phyloP scores from a whole-genome alignment of 2,329 filamentous ascomycete genomes.

The Scedosporium boydii region DNA sequence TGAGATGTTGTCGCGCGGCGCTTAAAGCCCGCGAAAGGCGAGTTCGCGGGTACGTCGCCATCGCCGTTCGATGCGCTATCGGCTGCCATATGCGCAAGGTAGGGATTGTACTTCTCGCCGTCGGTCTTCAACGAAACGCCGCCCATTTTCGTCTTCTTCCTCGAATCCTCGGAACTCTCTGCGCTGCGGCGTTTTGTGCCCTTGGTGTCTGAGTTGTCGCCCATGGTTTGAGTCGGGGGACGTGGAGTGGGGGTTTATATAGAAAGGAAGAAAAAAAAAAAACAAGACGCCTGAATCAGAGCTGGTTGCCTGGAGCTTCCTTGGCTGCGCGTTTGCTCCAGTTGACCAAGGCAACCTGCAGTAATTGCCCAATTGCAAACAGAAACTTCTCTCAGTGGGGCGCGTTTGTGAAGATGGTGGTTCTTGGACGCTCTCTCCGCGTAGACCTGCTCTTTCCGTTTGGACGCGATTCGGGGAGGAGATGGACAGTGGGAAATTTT shows the following conservation, averaged over 20 bases:
- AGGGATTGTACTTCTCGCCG: conserved; percentile 57
- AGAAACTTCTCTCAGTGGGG: background rate
- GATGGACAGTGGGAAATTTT: background rate
- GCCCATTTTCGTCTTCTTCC: conserved; percentile 32
- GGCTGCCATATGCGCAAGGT: conserved; percentile 82
- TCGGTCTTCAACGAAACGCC: conserved; percentile 16
- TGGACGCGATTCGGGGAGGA: background rate
- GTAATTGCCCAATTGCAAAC: background rate
- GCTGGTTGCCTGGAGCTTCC: too few species aligned
- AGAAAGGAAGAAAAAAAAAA: too few species aligned
- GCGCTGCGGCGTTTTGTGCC: conserved; percentile 34
- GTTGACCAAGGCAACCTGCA: background rate
- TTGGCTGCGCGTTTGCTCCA: background rate
- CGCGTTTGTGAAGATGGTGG: background rate
- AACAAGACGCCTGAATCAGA: too few species aligned
- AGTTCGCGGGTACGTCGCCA: conserved; percentile 24
- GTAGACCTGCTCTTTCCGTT: background rate
- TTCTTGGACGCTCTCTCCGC: background rate
- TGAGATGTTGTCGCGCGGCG: conserved; percentile 73
- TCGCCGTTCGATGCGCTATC: conserved; percentile 31
- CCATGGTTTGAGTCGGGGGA: conserved; percentile 20
- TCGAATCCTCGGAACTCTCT: conserved; percentile 29
- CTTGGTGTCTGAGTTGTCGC: conserved; percentile 21
- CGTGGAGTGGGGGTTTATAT: too few species aligned
- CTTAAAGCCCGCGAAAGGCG: conserved; percentile 56